Base-by-base conservation (phyloP, 352 stramenopile genomes). In the Aphanomyces invadans region DNA sequence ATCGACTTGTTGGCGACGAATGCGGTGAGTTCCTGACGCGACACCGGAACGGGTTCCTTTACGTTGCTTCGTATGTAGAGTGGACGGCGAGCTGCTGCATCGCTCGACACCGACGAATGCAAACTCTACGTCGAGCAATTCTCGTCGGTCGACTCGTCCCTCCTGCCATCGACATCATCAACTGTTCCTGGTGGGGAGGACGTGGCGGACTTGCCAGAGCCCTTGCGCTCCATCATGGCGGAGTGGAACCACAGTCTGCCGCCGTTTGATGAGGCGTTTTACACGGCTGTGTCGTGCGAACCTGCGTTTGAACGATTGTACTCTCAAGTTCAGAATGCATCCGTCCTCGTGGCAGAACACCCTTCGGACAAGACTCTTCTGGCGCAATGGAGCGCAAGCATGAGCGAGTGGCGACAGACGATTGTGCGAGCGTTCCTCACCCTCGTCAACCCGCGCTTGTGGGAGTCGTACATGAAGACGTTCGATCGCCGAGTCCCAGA, bases 261-360 rank as follows among this genome's bases (percentile, higher is more conserved):
- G 19, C 82, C 84, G 39, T 90, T 89, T 71, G 82, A 92, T 61
- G 76, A 76, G 56, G 66, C 74, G 3, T 91, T 92, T 48, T 92
- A 92, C 74, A 77, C 83, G 45, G 80, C 80, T 3, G 59, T 92
- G 38, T 92, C 78, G 46, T 92, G 84, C 63, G 84, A 92, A 55
- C 74, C 80, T 29, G 73, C 79, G 2, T 90, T 92, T 65, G 71
- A 79, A 55, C 55, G 63, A 4, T 69, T 71, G 21, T 92, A 90
- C 61, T 72, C 88, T 42, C 63, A 79, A 32, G 74, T 92, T 0
- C 81, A 90, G 55, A 76, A 88, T 38, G 63, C 80, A 11, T 92
- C 84, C 1, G 65, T 69, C 2, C 71, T 68, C 54, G 70, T 83
- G 2, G 74, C 73, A 36, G 75, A 84, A 56, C 39, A 68, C 25